A percentile compares a stretch with the other conserved stretches of the same genome.
These are phyloP conservation scores for Rhizoclosmatium sp. DNA, from an alignment of 192 early-diverging fungal genomes.

Conservation along the genomic window DNA sequence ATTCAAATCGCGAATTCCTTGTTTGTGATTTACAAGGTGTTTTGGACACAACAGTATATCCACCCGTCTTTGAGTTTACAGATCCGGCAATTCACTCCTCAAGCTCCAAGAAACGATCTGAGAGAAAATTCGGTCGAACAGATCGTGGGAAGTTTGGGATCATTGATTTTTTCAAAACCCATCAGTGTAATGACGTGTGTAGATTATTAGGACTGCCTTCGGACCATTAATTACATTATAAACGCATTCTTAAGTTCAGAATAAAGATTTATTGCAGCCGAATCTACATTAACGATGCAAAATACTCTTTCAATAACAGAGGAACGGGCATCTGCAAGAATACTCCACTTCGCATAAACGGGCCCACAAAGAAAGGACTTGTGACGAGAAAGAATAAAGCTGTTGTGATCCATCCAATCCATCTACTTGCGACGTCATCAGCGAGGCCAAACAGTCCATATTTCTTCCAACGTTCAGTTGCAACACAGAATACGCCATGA, in stretches of 20 bases:
- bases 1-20: neutral
- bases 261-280: too few relatives aligned
- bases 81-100: conserved; percentile 6
- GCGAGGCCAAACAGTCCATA: neutral
- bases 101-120: neutral
- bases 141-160: conserved; percentile 18
- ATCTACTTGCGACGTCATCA: neutral
- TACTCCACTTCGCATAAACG: neutral
- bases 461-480: neutral
- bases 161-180: conserved; percentile 16
- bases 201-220: neutral
- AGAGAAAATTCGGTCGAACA: neutral
- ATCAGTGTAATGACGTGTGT: conserved; percentile 5
- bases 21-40: conserved; percentile 1
- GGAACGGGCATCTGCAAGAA: conserved; percentile 3
- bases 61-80: conserved; percentile 17
- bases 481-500: conserved; percentile 2
- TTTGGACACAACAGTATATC: neutral
- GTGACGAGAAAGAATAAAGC: neutral
- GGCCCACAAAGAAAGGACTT: neutral
- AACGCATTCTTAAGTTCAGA: too few relatives aligned
- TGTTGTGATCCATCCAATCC: neutral
- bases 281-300: neutral
- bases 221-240: too few relatives aligned
- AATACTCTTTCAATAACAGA: neutral